Evolutionary conservation across 139 green algal genomes (phyloP).

Genomic region (Chlorella sp.): DNA sequence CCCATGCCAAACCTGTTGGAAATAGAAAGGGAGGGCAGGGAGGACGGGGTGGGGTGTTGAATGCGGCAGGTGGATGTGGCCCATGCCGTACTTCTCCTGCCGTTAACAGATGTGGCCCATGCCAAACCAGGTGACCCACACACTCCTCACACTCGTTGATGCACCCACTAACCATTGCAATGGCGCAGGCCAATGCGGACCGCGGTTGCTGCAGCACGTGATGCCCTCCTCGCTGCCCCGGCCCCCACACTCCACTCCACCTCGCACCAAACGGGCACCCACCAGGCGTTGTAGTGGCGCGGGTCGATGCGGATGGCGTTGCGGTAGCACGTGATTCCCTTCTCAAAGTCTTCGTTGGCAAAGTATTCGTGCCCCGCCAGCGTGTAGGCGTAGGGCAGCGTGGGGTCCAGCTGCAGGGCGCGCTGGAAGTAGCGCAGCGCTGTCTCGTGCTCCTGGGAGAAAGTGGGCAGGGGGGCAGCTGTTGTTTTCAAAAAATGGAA

Average conservation of each 20-base stretch:
- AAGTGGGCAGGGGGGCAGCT: too few species aligned
- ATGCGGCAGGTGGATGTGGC: background rate
- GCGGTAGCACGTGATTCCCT: slow-evolving; percentile 84
- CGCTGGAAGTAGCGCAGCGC: slow-evolving; percentile 72
- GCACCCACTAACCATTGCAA: too few species aligned
- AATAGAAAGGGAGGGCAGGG: background rate
- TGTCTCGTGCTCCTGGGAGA: slow-evolving; percentile 24
- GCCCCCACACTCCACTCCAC: too few species aligned
- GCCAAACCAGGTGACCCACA: too few species aligned
- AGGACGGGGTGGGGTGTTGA: background rate
- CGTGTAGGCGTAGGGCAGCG: slow-evolving; percentile 87
- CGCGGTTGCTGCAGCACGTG: too few species aligned
- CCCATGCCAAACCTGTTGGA: slow-evolving; percentile 90
- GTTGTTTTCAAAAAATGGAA: too few species aligned
- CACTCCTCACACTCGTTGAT: too few species aligned
- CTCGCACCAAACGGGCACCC: slow-evolving; percentile 8
- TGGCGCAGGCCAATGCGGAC: too few species aligned
- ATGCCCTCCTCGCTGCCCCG: too few species aligned
- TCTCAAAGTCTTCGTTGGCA: slow-evolving; percentile 93
- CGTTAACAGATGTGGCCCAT: too few species aligned
- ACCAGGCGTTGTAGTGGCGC: slow-evolving; percentile 97
- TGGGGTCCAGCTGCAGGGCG: slow-evolving; percentile 81
- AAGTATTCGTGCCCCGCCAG: slow-evolving; percentile 93
- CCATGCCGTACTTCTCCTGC: too few species aligned
- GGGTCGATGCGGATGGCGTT: slow-evolving; percentile 84